Evolutionary conservation across 495 filamentous ascomycete species (phyloP).

Genomic region (Trypethelium eluteriae): DNA sequence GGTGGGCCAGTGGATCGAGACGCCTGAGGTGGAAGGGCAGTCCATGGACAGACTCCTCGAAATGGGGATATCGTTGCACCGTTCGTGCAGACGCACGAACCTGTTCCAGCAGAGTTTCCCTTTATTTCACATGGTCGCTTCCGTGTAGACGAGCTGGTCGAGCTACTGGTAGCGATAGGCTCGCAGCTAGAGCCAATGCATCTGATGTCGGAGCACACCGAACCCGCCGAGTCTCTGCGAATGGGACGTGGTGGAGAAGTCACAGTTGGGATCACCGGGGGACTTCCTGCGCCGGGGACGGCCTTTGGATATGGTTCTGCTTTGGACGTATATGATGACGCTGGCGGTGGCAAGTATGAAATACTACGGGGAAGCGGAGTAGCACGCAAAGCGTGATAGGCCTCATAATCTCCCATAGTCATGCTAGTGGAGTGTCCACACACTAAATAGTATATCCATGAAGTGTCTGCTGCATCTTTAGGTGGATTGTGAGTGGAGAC

Average conservation of each 20-base stretch:
- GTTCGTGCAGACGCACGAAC: neutral
- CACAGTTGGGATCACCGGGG: neutral
- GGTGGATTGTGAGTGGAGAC: too few relatives aligned
- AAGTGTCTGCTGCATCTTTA: neutral
- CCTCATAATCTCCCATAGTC: neutral
- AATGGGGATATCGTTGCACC: neutral
- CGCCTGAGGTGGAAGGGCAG: neutral
- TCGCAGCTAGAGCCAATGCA: neutral
- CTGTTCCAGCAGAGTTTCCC: neutral
- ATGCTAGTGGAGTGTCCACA: neutral
- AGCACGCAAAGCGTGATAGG: neutral
- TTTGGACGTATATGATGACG: neutral
- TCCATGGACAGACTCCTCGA: neutral
- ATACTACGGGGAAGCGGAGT: too few relatives aligned
- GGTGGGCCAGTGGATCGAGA: neutral
- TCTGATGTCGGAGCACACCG: neutral
- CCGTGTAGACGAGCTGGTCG: neutral
- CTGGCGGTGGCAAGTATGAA: neutral
- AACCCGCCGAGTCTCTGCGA: neutral
- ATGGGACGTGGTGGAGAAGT: neutral
- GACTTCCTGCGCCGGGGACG: neutral
- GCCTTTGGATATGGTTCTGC: neutral
- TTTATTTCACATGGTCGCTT: neutral
- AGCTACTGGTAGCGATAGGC: neutral
- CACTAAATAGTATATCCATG: neutral